Evolutionary conservation across 2,329 filamentous ascomycete genomes (phyloP).

Genomic region (Delphinella strobiligena): DNA sequence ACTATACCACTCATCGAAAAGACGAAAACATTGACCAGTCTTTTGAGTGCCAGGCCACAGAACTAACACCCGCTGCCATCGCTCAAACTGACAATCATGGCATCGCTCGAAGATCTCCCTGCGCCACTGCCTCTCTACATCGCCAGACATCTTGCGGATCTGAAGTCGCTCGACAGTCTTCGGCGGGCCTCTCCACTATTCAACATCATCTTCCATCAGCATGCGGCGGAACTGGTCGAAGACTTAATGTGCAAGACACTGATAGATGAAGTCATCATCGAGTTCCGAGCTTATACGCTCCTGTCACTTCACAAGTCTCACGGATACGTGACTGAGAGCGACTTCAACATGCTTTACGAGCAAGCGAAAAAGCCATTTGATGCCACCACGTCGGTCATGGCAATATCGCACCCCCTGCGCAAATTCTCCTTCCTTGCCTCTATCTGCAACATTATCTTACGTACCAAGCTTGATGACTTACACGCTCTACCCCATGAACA

Average conservation of each 20-base stretch:
- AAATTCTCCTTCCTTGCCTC: background rate
- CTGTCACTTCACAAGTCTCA: background rate
- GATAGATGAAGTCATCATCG: background rate
- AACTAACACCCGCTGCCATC: no score
- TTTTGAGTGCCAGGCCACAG: no score
- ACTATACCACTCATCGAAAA: no score
- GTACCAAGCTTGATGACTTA: background rate
- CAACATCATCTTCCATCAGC: background rate
- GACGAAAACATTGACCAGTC: no score
- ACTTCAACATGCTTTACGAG: background rate
- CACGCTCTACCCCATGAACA: background rate
- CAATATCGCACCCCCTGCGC: background rate
- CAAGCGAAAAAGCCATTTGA: background rate
- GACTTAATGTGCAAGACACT: background rate
- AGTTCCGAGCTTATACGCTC: background rate
- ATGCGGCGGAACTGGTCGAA: background rate
- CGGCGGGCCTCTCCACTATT: background rate
- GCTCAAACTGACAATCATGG: no score
- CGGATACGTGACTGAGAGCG: background rate
- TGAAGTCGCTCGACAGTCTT: background rate
- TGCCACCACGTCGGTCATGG: background rate
- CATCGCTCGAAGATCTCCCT: background rate
- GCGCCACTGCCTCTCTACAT: background rate
- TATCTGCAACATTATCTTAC: background rate
- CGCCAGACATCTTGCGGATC: background rate